Evolutionary conservation across 2,329 filamentous ascomycete genomes (phyloP).

Genomic region (Plectosphaerella cucumerina): DNA sequence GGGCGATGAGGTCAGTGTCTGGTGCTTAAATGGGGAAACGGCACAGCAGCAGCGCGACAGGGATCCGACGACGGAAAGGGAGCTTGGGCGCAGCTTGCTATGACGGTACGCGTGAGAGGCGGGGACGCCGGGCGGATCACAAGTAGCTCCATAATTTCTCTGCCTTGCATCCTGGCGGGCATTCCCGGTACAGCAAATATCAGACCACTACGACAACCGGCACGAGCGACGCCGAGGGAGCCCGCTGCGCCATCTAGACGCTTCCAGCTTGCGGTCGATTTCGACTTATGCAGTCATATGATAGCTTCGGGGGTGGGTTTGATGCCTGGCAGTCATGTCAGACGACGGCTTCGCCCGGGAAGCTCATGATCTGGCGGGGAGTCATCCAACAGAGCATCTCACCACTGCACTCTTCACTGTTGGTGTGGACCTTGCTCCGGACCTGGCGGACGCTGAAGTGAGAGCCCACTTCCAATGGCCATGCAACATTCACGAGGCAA

Average conservation of each 20-base stretch:
- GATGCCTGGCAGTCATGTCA: too few relatives aligned
- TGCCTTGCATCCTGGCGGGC: not conserved
- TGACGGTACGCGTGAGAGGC: not conserved
- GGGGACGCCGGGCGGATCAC: not conserved
- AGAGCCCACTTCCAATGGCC: too few relatives aligned
- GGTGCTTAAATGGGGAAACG: not conserved
- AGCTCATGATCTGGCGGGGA: too few relatives aligned
- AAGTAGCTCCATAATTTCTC: not conserved
- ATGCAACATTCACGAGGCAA: too few relatives aligned
- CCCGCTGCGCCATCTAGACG: not conserved
- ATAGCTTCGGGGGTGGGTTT: not conserved
- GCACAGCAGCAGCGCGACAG: not conserved
- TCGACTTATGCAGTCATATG: not conserved
- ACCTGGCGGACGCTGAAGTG: too few relatives aligned
- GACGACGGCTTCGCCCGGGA: too few relatives aligned
- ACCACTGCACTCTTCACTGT: too few relatives aligned
- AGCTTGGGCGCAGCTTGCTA: not conserved
- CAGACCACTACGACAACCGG: not conserved
- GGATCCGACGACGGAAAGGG: not conserved
- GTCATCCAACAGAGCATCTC: too few relatives aligned
- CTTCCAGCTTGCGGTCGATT: not conserved
- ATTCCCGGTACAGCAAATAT: not conserved
- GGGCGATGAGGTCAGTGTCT: not conserved
- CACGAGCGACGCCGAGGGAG: not conserved
- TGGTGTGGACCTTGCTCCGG: too few relatives aligned